Conservation (phyloP, 2,329 filamentous ascomycete genomes). For the Xylariaceae sp. region DNA sequence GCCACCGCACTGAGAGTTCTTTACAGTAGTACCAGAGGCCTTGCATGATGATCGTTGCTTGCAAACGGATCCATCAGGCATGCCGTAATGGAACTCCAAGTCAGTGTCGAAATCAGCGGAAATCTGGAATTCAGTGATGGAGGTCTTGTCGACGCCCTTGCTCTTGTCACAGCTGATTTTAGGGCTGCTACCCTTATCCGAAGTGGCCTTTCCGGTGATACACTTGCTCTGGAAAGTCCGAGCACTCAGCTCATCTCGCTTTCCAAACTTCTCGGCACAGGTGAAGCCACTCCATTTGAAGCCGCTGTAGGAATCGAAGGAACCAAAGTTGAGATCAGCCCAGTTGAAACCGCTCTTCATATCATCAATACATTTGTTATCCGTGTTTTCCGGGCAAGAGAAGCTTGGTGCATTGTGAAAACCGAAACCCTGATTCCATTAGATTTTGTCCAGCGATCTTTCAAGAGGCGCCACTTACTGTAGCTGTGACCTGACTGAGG, state of each 20-base stretch:
- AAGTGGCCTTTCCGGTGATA: conserved; percentile 59
- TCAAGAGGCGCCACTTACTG: conserved; percentile 37
- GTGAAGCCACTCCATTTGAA: conserved; percentile 75
- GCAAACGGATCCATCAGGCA: conserved; percentile 81
- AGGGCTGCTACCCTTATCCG: conserved; percentile 52
- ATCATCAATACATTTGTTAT: conserved; percentile 75
- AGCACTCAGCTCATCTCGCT: conserved; percentile 60
- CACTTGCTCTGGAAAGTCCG: conserved; percentile 59
- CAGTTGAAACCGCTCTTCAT: conserved; percentile 76
- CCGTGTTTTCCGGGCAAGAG: conserved; percentile 69
- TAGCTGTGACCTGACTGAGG: conserved; percentile 53
- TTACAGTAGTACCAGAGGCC: conserved; percentile 66
- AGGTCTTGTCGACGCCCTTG: conserved; percentile 63
- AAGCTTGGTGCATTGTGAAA: conserved; percentile 51
- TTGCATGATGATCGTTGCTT: conserved; percentile 75
- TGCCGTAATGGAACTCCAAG: conserved; percentile 83
- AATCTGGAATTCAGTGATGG: conserved; percentile 74
- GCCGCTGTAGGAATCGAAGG: conserved; percentile 68
- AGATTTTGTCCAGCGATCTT: not conserved
- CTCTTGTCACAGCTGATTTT: conserved; percentile 58
- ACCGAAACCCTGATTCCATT: conserved; percentile 19
- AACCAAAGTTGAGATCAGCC: conserved; percentile 61
- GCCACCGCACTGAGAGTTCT: conserved; percentile 91
- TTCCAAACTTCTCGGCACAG: conserved; percentile 62
- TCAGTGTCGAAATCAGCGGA: conserved; percentile 75